phyloP scores from a whole-genome alignment of 495 filamentous ascomycete species.

The Aspergillus funiculosus region DNA sequence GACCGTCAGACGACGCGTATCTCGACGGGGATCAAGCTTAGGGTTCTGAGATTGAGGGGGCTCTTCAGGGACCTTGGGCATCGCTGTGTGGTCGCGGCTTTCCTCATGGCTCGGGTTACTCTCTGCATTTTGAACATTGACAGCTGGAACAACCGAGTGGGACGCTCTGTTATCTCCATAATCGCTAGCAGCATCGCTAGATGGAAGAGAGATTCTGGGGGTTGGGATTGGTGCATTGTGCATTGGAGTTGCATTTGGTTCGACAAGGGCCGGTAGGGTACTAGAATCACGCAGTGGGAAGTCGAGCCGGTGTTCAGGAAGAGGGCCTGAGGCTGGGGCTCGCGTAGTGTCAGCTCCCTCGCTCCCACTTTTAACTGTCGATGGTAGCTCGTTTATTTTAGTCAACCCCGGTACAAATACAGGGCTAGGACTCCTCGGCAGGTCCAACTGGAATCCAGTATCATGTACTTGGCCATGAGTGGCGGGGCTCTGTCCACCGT shows the following conservation, averaged over 20 bases:
- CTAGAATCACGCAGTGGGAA: constrained; percentile 28
- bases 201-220: constrained; percentile 40
- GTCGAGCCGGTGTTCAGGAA: constrained; percentile 23
- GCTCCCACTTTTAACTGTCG: neutral
- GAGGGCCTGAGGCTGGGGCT: neutral
- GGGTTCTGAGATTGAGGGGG: constrained; percentile 17
- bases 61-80: constrained; percentile 23
- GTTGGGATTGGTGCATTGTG: constrained; percentile 25
- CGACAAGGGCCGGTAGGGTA: constrained; percentile 7
- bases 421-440: constrained; percentile 21
- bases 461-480: constrained; percentile 11
- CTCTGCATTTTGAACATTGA: constrained; percentile 29
- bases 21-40: constrained; percentile 40
- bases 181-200: constrained; percentile 50
- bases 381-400: constrained; percentile 8
- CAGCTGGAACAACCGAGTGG: constrained; percentile 35
- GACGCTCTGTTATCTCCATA: constrained; percentile 58
- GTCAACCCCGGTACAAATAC: constrained; percentile 13
- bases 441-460: constrained; percentile 19
- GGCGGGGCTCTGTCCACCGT: constrained; percentile 13
- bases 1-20: constrained; percentile 70
- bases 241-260: constrained; percentile 4
- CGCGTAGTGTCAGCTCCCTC: constrained; percentile 9
- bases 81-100: constrained; percentile 4
- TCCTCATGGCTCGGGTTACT: constrained; percentile 15